Evolutionary conservation across 2,329 filamentous ascomycete genomes (phyloP).

Genomic region (Xylaria sp.): DNA sequence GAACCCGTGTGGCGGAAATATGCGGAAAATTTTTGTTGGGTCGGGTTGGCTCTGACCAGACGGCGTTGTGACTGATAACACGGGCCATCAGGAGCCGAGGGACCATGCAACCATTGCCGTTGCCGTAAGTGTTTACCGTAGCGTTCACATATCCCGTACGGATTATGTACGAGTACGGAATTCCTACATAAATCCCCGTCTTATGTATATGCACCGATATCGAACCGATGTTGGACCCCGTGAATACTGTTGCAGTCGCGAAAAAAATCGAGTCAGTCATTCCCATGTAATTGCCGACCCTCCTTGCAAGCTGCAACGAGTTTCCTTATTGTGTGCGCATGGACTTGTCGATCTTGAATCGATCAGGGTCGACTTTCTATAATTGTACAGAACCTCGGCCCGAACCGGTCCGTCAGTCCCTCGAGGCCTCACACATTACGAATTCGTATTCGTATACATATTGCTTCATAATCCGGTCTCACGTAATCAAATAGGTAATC

Average conservation of each 20-base stretch:
- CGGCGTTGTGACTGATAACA: no score
- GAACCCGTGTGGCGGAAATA: no score
- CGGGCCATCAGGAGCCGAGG: background rate
- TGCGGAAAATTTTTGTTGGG: no score
- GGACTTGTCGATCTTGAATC: no score
- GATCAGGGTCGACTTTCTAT: background rate
- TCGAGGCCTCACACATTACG: background rate
- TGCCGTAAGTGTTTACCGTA: no score
- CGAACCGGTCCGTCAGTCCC: background rate
- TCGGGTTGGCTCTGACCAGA: no score
- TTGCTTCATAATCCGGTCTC: no score
- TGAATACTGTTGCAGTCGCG: background rate
- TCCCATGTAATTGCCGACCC: background rate
- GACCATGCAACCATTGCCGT: background rate
- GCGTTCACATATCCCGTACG: background rate
- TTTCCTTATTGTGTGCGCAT: no score
- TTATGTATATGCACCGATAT: no score
- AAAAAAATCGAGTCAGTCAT: background rate
- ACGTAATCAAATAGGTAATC: no score
- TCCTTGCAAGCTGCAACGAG: background rate
- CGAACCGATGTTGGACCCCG: background rate
- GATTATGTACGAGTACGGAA: background rate
- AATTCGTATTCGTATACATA: no score
- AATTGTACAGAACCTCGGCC: background rate
- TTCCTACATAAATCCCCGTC: background rate